phyloP scores from a whole-genome alignment of 2,329 filamentous ascomycete genomes.

The Colletotrichum graminicola region DNA sequence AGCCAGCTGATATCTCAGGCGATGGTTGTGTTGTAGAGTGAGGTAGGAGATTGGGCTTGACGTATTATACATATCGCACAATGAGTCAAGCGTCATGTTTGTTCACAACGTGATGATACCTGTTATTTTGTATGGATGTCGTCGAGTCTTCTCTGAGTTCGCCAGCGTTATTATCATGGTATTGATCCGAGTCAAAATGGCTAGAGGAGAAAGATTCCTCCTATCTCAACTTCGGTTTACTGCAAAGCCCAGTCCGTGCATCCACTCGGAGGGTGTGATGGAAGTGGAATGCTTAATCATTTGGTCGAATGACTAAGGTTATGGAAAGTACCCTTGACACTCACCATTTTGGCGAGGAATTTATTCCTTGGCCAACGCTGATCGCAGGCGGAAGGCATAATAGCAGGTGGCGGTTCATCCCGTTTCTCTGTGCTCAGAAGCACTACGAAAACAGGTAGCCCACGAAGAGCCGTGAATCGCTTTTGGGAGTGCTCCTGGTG shows the following conservation, averaged over 20 bases:
- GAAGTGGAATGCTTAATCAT: not conserved
- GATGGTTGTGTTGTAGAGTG: not conserved
- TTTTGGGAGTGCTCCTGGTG: slow-evolving; percentile 16
- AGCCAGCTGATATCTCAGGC: too few species aligned
- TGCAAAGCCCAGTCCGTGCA: not conserved
- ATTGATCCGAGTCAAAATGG: too few species aligned
- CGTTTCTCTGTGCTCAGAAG: not conserved
- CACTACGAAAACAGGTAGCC: slow-evolving; percentile 12
- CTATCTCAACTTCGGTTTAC: not conserved
- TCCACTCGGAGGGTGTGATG: too few species aligned
- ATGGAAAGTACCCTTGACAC: not conserved
- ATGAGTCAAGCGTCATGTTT: not conserved
- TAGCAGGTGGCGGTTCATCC: not conserved
- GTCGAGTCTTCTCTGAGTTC: not conserved
- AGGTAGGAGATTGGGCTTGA: not conserved
- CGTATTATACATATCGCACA: not conserved
- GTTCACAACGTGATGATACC: too few species aligned
- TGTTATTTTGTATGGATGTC: not conserved
- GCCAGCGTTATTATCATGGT: not conserved
- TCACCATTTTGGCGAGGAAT: not conserved
- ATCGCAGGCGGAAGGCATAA: not conserved
- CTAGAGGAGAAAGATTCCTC: too few species aligned
- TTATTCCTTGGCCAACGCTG: not conserved
- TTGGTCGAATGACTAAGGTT: not conserved
- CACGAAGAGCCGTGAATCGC: not conserved